Conservation (phyloP, 345 rosid genomes). For the Aethionema arabicum region DNA sequence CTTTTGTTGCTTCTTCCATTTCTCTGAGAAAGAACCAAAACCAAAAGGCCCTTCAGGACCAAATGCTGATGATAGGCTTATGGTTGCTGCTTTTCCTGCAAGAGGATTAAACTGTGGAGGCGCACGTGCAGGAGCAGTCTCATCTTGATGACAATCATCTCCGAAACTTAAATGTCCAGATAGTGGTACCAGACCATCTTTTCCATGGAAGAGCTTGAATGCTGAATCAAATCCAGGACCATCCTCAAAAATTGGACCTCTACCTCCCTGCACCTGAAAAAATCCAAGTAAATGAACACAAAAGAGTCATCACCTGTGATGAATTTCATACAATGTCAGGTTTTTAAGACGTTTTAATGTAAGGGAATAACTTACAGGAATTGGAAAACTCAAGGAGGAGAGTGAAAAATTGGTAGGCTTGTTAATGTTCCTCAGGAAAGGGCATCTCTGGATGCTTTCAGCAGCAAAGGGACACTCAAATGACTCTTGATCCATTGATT, state of each 20-base stretch:
- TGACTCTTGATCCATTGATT: conserved; percentile 43
- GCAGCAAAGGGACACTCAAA: conserved; percentile 52
- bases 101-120: conserved; percentile 67
- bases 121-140: conserved; percentile 37
- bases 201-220: conserved; percentile 82
- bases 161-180: conserved; percentile 39
- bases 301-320: not conserved
- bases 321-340: not conserved
- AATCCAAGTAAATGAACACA: not conserved
- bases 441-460: conserved; percentile 59
- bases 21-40: conserved; percentile 65
- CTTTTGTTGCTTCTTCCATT: conserved; percentile 63
- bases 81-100: conserved; percentile 65
- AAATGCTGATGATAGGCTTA: conserved; percentile 80
- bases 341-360: not conserved
- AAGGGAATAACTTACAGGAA: conserved; percentile 39
- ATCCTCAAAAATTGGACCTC: conserved; percentile 93
- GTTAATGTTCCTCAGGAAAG: conserved; percentile 78
- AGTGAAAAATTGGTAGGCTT: conserved; percentile 69
- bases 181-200: conserved; percentile 81
- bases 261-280: conserved; percentile 51
- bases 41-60: conserved; percentile 76
- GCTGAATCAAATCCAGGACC: conserved; percentile 71
- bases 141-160: conserved; percentile 14
- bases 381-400: conserved; percentile 47